phyloP scores from a whole-genome alignment of 106 monocot species.

The Triglochin maritima region DNA sequence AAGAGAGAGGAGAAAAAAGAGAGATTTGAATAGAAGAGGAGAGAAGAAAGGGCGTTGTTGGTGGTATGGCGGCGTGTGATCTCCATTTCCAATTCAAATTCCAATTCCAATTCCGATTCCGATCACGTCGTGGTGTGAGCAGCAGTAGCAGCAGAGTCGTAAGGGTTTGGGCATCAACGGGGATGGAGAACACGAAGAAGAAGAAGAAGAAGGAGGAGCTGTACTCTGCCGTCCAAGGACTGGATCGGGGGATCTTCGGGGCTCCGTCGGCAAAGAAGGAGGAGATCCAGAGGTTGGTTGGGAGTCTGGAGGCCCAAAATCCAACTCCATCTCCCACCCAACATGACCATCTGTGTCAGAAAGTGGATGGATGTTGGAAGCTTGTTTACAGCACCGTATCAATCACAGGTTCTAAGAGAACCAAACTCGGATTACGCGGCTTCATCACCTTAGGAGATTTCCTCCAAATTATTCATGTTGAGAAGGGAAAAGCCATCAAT shows the following conservation, averaged over 20 bases:
- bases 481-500: conserved; percentile 65
- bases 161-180: background rate
- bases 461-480: conserved; percentile 65
- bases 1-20: too few species aligned
- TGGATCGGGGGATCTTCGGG: conserved; percentile 78
- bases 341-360: conserved; percentile 9
- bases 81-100: too few species aligned
- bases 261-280: conserved; percentile 46
- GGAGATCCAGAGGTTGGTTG: conserved; percentile 51
- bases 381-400: conserved; percentile 79
- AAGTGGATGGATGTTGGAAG: conserved; percentile 85
- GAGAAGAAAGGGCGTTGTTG: too few species aligned
- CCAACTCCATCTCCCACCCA: conserved; percentile 59
- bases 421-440: conserved; percentile 78
- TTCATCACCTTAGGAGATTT: conserved; percentile 76
- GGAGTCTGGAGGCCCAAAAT: conserved; percentile 56
- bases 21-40: too few species aligned
- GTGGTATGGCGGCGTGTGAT: too few species aligned
- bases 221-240: conserved; percentile 38
- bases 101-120: too few species aligned
- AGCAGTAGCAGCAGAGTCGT: too few species aligned
- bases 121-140: too few species aligned
- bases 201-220: conserved; percentile 20
- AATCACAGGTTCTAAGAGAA: conserved; percentile 70
- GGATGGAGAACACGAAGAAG: conserved; percentile 24